Evolutionary conservation across 176 grass and related monocot genomes (phyloP), one percentile per base, ranked within the genome.

Genomic region (Areca catechu): DNA sequence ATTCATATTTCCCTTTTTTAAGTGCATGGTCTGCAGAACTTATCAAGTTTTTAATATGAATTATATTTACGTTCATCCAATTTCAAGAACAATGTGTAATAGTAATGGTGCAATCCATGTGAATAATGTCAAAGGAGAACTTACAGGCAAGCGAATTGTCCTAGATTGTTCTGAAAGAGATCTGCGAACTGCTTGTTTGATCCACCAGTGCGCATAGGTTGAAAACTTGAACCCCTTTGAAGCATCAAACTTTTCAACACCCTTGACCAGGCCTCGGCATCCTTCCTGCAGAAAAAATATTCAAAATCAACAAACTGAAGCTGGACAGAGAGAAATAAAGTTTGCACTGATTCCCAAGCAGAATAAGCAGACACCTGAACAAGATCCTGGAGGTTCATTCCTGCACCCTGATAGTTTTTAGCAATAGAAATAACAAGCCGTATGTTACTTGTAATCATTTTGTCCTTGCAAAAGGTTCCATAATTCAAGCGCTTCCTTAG

Each of bases 181-280:
- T 27, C 77, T 97, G 52, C 86, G 75, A 54, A 97, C 83, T 66
- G 87, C 71, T 75, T 97, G 93, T 59, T 85, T 97, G 61, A 91
- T 97, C 87, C 87, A 97, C 87, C 93, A 88, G 60, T 91, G 84
- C 20, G 80, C 83, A 75, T 97, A 97, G 20, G 93, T 97, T 17
- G 93, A 97, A 54, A 91, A 97, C 27, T 89, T 91, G 60, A 97
- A 97, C 71, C 93, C 83, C 72, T 85, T 97, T 0, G 81, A 82
- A 55, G 66, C 80, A 54, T 97, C 87, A 80, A 97, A 97, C 49
- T 92, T 97, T 73, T 91, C 93, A 15, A 74, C 83, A 7, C 75
- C 87, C 55, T 72, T 80, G 63, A 82, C 67, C 19, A 97, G 78
- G 28, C 93, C 93, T 56, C 78, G 75, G 60, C 89, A 88, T 27